These are phyloP conservation scores for Ceratocystis alfenasii DNA, from an alignment of 2,329 filamentous ascomycete genomes.

Conservation along the genomic window DNA sequence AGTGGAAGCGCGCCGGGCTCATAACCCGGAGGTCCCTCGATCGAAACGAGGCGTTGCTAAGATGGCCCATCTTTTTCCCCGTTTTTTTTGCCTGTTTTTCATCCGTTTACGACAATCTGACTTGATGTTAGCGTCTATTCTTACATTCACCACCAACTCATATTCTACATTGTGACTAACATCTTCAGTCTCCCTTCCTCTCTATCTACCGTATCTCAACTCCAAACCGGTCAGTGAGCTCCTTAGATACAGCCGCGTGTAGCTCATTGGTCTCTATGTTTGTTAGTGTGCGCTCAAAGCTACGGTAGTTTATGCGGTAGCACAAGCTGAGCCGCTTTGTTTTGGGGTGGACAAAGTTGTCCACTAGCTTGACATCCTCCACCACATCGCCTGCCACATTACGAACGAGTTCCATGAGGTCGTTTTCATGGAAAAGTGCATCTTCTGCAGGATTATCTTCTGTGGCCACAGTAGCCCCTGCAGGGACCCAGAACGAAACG, in stretches of 20 bases:
- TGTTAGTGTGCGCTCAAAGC: constrained; percentile 78
- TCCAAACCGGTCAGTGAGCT: constrained; percentile 57
- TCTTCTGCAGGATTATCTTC: constrained; percentile 36
- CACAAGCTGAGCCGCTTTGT: constrained; percentile 73
- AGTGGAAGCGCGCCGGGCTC: constrained; percentile 21
- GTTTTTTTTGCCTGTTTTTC: background rate
- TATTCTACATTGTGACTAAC: constrained; percentile 24
- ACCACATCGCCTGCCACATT: constrained; percentile 69
- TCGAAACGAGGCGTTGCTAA: constrained; percentile 23
- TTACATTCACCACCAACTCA: background rate
- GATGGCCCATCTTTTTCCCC: constrained; percentile 25
- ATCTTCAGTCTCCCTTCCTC: constrained; percentile 23
- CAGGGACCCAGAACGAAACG: constrained; percentile 76
- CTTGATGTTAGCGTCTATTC: background rate
- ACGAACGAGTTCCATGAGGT: constrained; percentile 91
- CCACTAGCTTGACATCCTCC: constrained; percentile 74
- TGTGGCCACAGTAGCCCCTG: constrained; percentile 26
- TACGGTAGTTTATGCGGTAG: constrained; percentile 89
- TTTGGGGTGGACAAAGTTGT: constrained; percentile 81
- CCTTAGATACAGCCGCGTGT: constrained; percentile 54
- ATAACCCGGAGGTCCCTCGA: constrained; percentile 16
- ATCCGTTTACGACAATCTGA: background rate
- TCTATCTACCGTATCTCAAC: constrained; percentile 54
- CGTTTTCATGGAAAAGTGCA: constrained; percentile 73
- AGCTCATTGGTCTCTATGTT: constrained; percentile 67